Evolutionary conservation across 2,329 filamentous ascomycete species (phyloP).

Genomic region (Monosporascus sp.): DNA sequence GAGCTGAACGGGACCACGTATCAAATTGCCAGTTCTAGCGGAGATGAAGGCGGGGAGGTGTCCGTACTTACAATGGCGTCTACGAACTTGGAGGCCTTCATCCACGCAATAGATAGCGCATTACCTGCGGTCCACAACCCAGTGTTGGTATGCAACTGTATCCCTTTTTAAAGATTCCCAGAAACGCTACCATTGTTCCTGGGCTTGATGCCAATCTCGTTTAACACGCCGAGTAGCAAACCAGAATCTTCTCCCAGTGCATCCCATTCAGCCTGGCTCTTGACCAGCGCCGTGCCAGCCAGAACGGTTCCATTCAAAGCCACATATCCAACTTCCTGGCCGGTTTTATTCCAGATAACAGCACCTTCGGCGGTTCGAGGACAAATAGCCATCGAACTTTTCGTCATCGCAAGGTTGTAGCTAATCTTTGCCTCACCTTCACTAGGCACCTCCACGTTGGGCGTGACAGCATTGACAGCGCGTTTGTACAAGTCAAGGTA

Average conservation of each 20-base stretch:
- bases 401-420: constrained; percentile 60
- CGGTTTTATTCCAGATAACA: constrained; percentile 16
- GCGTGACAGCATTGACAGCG: constrained; percentile 27
- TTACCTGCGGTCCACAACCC: too few relatives aligned
- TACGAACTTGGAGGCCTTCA: neutral
- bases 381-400: constrained; percentile 45
- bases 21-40: constrained; percentile 5
- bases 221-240: constrained; percentile 34
- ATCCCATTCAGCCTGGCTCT: constrained; percentile 53
- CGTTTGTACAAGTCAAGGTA: constrained; percentile 45
- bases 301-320: constrained; percentile 58
- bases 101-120: constrained; percentile 2
- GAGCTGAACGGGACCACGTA: constrained; percentile 8
- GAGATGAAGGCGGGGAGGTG: constrained; percentile 6
- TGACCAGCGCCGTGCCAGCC: constrained; percentile 59
- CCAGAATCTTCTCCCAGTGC: constrained; percentile 36
- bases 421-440: constrained; percentile 47
- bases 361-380: constrained; percentile 49
- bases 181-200: too few relatives aligned
- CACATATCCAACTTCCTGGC: constrained; percentile 34
- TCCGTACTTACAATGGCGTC: constrained; percentile 18
- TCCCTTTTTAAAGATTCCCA: too few relatives aligned
- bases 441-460: constrained; percentile 13
- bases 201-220: constrained; percentile 33
- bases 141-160: too few relatives aligned